phyloP scores from a whole-genome alignment of 148 eudicot species.

The Agrostemma githago region DNA sequence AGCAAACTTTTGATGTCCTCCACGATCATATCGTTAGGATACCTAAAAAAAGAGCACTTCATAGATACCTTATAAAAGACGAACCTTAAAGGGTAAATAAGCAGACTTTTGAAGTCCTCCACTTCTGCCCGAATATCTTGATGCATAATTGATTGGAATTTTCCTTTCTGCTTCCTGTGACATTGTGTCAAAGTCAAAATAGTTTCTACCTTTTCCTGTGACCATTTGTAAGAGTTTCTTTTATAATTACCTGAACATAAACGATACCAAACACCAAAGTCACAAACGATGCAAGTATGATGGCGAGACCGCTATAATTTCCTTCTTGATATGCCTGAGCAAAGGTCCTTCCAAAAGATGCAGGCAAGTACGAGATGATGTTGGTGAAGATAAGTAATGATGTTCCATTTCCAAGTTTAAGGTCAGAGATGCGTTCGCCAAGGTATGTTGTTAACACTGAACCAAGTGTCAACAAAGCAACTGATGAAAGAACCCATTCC shows the following conservation, averaged over 20 bases:
- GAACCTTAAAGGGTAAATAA: conserved; percentile 92
- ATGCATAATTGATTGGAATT: conserved; percentile 97
- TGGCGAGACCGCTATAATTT: conserved; percentile 72
- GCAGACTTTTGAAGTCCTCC: conserved; percentile 94
- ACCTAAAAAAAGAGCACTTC: background rate
- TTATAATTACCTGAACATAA: conserved; percentile 79
- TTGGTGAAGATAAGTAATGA: conserved; percentile 95
- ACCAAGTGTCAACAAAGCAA: conserved; percentile 83
- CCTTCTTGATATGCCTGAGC: conserved; percentile 88
- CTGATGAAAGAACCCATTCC: conserved; percentile 82
- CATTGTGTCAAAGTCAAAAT: conserved; percentile 25
- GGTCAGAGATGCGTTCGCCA: conserved; percentile 88
- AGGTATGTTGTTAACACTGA: conserved; percentile 84
- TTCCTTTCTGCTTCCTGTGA: conserved; percentile 99
- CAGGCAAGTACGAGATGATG: conserved; percentile 95
- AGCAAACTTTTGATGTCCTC: background rate
- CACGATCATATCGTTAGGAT: background rate
- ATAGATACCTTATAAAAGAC: conserved; percentile 2
- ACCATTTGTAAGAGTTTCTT: background rate
- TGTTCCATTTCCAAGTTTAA: conserved; percentile 98
- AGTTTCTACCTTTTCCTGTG: conserved; percentile 5
- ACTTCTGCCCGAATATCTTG: conserved; percentile 70
- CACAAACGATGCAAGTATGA: conserved; percentile 59
- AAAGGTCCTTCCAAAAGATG: conserved; percentile 95
- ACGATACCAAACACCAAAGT: conserved; percentile 90